Percentiles rank a stretch among this genome's conserved stretches.
phyloP scores from a whole-genome alignment of 345 rosid genomes.

The Chamaenerion angustifolium region DNA sequence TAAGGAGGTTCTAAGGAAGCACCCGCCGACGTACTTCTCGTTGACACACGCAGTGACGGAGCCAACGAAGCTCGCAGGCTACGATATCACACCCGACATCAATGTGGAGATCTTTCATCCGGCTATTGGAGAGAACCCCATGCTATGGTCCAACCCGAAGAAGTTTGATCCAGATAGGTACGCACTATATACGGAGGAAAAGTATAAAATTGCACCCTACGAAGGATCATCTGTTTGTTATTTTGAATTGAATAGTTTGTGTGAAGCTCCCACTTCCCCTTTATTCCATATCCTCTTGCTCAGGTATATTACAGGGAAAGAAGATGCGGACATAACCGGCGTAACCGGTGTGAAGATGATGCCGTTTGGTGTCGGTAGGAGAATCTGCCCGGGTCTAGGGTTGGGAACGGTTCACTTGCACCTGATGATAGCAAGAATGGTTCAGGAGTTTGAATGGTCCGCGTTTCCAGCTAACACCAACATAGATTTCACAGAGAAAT shows the following conservation, averaged over 20 bases:
- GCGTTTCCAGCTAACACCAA: constrained; percentile 27
- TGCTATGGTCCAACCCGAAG: constrained; percentile 46
- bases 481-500: constrained; percentile 54
- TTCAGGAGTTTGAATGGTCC: constrained; percentile 81
- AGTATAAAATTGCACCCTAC: too few species aligned
- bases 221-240: too few species aligned
- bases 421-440: constrained; percentile 77
- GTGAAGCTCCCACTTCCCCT: too few species aligned
- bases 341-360: constrained; percentile 28
- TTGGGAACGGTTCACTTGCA: constrained; percentile 73
- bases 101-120: constrained; percentile 50
- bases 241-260: too few species aligned
- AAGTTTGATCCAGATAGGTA: constrained; percentile 71
- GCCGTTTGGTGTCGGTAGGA: constrained; percentile 70
- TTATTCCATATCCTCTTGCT: too few species aligned
- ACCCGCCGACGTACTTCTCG: constrained; percentile 73
- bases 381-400: constrained; percentile 74
- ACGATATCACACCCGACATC: constrained; percentile 49
- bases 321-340: constrained; percentile 32
- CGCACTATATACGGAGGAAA: not conserved
- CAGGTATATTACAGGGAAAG: constrained; percentile 42
- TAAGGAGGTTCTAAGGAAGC: constrained; percentile 65
- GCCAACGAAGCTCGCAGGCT: constrained; percentile 52
- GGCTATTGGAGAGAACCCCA: constrained; percentile 44
- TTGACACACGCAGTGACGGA: constrained; percentile 61